A percentile compares a stretch with the other conserved stretches of the same genome.
Conservation (phyloP, 2,329 filamentous ascomycete genomes). For the Phyllosticta capitalensis region DNA sequence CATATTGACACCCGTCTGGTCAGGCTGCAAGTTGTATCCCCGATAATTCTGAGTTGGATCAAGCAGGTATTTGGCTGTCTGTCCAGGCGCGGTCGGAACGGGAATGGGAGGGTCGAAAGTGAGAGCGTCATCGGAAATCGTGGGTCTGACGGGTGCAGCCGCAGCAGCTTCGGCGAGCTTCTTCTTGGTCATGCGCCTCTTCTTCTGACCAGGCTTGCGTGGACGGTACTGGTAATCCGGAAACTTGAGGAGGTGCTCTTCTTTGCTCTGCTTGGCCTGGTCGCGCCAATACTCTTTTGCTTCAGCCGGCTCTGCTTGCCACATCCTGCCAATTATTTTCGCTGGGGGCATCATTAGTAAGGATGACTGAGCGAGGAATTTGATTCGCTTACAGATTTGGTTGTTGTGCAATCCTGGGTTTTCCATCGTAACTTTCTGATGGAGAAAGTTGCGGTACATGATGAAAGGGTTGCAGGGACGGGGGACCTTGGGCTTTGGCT, state of each 20-base stretch:
- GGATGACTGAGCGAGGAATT: not conserved
- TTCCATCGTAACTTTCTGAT: not conserved
- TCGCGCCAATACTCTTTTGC: not conserved
- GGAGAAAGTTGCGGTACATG: not conserved
- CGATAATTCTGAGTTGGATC: not conserved
- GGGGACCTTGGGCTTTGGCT: not conserved
- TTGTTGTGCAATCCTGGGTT: conserved; percentile 5
- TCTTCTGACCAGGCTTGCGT: not conserved
- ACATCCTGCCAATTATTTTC: conserved; percentile 5
- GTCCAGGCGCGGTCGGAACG: not conserved
- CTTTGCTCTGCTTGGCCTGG: not conserved
- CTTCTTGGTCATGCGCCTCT: not conserved
- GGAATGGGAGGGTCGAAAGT: not conserved
- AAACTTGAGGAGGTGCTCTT: not conserved
- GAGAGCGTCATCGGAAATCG: not conserved
- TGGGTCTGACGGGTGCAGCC: not conserved
- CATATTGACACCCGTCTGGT: not conserved
- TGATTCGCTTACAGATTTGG: not conserved
- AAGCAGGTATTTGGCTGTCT: not conserved
- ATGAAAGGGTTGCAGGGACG: conserved; percentile 4
- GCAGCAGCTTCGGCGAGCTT: not conserved
- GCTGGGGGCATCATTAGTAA: not conserved
- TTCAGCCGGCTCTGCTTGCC: not conserved
- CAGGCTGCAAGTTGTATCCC: not conserved
- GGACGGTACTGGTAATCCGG: not conserved